Percentiles rank a stretch among this genome's conserved stretches.
Evolutionary conservation across 1,284 basidiomycete genomes (phyloP).

Genomic region (Malassezia vespertilionis): DNA sequence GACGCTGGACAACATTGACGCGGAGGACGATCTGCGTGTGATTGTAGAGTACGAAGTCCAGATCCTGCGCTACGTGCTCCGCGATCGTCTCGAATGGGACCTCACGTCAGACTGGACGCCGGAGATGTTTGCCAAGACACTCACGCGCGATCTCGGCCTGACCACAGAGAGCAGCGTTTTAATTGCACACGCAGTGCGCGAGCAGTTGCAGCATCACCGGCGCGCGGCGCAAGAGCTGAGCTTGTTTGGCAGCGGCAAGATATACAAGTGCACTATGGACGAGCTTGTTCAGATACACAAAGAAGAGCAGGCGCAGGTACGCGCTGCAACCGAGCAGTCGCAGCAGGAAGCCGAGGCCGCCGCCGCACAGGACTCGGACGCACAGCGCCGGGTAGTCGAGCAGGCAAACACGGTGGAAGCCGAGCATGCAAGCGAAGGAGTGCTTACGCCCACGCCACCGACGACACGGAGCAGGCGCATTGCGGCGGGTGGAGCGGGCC

Average conservation of each 20-base stretch:
- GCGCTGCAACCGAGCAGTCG: background rate
- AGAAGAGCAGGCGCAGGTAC: slow-evolving; percentile 49
- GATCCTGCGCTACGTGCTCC: slow-evolving; percentile 75
- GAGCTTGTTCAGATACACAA: slow-evolving; percentile 25
- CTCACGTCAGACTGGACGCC: slow-evolving; percentile 82
- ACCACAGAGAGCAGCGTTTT: slow-evolving; percentile 76
- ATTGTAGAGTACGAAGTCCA: slow-evolving; percentile 72
- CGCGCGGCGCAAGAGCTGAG: slow-evolving; percentile 88
- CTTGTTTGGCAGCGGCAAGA: slow-evolving; percentile 55
- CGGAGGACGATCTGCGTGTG: slow-evolving; percentile 40
- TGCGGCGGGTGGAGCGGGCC: background rate
- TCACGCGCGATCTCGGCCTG: slow-evolving; percentile 77
- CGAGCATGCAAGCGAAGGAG: background rate
- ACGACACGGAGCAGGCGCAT: slow-evolving; percentile 16
- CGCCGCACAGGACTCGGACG: background rate
- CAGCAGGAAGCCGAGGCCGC: background rate
- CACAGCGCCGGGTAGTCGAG: slow-evolving; percentile 17
- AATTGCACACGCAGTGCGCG: slow-evolving; percentile 82
- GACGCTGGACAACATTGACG: slow-evolving; percentile 21
- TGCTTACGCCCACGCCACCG: slow-evolving; percentile 14
- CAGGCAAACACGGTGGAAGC: slow-evolving; percentile 5
- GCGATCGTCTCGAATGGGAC: slow-evolving; percentile 97
- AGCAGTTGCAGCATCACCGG: slow-evolving; percentile 83
- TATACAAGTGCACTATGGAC: slow-evolving; percentile 26
- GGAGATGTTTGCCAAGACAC: slow-evolving; percentile 66